Evolutionary conservation across 2,329 filamentous ascomycete species (phyloP).

Genomic region (Sporothrix phasma): DNA sequence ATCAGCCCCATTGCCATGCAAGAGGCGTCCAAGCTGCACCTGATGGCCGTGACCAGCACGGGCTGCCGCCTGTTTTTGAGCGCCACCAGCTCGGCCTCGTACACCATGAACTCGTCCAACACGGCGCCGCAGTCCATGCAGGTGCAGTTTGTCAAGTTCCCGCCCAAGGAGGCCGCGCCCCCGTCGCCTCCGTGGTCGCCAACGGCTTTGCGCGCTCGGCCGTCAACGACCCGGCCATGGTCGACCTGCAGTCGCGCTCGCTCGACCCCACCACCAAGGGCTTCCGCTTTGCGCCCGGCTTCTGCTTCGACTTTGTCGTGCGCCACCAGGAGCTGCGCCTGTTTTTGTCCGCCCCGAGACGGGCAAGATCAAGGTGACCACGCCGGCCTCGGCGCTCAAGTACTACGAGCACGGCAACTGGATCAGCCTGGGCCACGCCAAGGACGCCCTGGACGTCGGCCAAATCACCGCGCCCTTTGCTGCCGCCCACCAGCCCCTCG

Average conservation of each 20-base stretch:
- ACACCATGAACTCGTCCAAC: constrained; percentile 51
- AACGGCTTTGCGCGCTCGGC: constrained; percentile 11
- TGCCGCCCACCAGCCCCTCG: constrained; percentile 55
- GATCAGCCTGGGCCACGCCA: constrained; percentile 55
- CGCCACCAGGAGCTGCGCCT: constrained; percentile 35
- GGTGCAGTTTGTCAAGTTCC: constrained; percentile 92
- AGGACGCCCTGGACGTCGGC: constrained; percentile 68
- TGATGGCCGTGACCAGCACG: constrained; percentile 83
- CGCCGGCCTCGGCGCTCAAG: constrained; percentile 41
- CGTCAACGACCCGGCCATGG: constrained; percentile 28
- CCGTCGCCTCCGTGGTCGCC: not conserved
- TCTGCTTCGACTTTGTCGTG: constrained; percentile 73
- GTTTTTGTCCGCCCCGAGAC: constrained; percentile 81
- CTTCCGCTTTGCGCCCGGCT: constrained; percentile 68
- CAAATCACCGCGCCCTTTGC: constrained; percentile 63
- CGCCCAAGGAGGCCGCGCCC: constrained; percentile 45
- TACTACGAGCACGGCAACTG: constrained; percentile 75
- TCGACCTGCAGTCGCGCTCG: constrained; percentile 40
- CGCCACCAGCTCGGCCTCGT: constrained; percentile 67
- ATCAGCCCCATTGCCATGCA: constrained; percentile 73
- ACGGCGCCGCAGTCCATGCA: constrained; percentile 87
- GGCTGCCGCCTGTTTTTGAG: constrained; percentile 89
- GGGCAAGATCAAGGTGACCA: constrained; percentile 62
- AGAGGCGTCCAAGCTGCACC: constrained; percentile 73
- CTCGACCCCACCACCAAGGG: constrained; percentile 43